phyloP scores from a whole-genome alignment of 2,329 filamentous ascomycete genomes.

The Sordariomycetes sp. region DNA sequence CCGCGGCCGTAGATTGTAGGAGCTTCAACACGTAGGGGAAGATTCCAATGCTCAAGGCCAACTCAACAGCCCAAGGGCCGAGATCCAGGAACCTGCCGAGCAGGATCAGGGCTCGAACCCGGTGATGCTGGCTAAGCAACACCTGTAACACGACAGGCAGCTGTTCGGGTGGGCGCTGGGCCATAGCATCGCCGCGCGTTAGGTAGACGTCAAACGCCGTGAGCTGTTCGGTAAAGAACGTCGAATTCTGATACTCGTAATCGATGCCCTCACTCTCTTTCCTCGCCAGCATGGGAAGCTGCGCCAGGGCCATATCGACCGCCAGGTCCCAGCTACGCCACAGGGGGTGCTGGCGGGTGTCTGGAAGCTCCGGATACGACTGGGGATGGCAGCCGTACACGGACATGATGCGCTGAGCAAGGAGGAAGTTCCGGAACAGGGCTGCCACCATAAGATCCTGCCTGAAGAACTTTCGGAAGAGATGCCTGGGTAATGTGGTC shows the following conservation, averaged over 20 bases:
- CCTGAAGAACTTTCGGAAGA: constrained; percentile 94
- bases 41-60: constrained; percentile 93
- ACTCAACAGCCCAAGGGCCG: constrained; percentile 96
- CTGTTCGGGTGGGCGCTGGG: constrained; percentile 83
- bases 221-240: constrained; percentile 93
- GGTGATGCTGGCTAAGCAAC: constrained; percentile 85
- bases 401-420: constrained; percentile 91
- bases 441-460: constrained; percentile 99
- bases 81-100: constrained; percentile 89
- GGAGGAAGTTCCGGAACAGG: constrained; percentile 86
- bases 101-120: constrained; percentile 79
- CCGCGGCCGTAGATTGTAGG: constrained; percentile 83
- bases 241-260: constrained; percentile 91
- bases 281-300: constrained; percentile 74
- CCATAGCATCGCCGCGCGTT: constrained; percentile 63
- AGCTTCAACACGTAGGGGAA: constrained; percentile 98
- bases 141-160: constrained; percentile 94
- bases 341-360: constrained; percentile 85
- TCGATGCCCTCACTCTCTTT: constrained; percentile 58
- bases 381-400: constrained; percentile 93
- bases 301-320: constrained; percentile 85
- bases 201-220: constrained; percentile 97
- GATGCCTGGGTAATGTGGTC: constrained; percentile 79
- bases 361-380: constrained; percentile 81
- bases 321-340: constrained; percentile 98